Evolutionary conservation across 768 basidiomycete species (phyloP).

Genomic region (Krasilnikovozyma curviuscula): DNA sequence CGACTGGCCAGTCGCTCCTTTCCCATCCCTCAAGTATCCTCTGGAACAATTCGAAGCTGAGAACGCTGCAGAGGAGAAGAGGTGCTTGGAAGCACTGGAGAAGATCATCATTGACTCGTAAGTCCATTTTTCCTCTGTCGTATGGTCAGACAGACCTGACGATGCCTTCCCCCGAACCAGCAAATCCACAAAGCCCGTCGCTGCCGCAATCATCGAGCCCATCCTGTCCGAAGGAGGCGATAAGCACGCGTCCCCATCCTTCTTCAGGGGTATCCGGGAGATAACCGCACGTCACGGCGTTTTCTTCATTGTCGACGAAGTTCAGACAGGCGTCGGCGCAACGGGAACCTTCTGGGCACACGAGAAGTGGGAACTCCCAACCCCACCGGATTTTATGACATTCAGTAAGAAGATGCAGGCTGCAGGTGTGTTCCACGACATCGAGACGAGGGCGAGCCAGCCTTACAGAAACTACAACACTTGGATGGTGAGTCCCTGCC

Average conservation of each 20-base stretch:
- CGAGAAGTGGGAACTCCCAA: constrained; percentile 28
- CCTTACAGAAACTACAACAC: constrained; percentile 27
- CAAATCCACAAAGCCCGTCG: constrained; percentile 25
- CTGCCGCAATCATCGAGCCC: constrained; percentile 32
- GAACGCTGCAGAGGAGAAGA: constrained; percentile 26
- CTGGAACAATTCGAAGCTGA: constrained; percentile 24
- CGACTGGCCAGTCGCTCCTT: constrained; percentile 30
- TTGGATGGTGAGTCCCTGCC: constrained; percentile 18
- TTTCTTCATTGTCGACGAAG: constrained; percentile 30
- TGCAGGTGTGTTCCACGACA: constrained; percentile 24
- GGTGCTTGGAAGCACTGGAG: constrained; percentile 23
- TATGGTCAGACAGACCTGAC: neutral
- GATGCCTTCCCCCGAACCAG: constrained; percentile 6
- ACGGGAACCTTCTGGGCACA: constrained; percentile 33
- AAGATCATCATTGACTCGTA: constrained; percentile 20
- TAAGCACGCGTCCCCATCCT: constrained; percentile 28
- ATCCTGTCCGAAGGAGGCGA: constrained; percentile 31
- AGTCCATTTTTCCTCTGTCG: constrained; percentile 2
- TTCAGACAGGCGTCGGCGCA: constrained; percentile 31
- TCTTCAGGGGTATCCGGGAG: constrained; percentile 26
- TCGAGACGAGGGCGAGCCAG: constrained; percentile 23
- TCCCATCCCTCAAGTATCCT: constrained; percentile 30
- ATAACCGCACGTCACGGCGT: constrained; percentile 28
- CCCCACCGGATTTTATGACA: constrained; percentile 30
- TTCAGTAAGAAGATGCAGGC: constrained; percentile 19